These are phyloP conservation scores for Ceratocystis variospora DNA, from an alignment of 2,329 filamentous ascomycete species.

Conservation along the genomic window DNA sequence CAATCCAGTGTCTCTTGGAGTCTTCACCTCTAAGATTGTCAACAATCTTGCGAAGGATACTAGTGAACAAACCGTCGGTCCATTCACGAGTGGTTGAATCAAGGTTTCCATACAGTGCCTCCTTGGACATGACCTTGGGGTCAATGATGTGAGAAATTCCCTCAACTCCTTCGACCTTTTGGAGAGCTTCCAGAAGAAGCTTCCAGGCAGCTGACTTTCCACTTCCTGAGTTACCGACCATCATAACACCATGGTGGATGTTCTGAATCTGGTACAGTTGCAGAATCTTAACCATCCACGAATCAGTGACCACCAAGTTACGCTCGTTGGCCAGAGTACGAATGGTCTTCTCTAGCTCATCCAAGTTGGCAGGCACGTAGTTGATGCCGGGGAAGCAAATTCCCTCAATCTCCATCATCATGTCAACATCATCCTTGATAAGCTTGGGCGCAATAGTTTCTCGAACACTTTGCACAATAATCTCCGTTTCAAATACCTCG, in stretches of 20 bases:
- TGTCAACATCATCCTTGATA: slow-evolving; percentile 79
- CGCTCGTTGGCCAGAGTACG: slow-evolving; percentile 69
- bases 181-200: slow-evolving; percentile 76
- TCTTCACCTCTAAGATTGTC: slow-evolving; percentile 97
- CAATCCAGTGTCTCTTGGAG: slow-evolving; percentile 94
- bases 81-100: slow-evolving; percentile 96
- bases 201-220: slow-evolving; percentile 96
- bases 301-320: slow-evolving; percentile 78
- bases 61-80: slow-evolving; percentile 97
- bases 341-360: slow-evolving; percentile 67
- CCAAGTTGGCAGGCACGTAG: slow-evolving; percentile 80
- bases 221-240: slow-evolving; percentile 95
- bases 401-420: slow-evolving; percentile 70
- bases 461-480: slow-evolving; percentile 94
- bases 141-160: slow-evolving; percentile 96
- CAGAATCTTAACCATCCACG: slow-evolving; percentile 94
- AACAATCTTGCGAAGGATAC: slow-evolving; percentile 93
- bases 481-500: slow-evolving; percentile 66
- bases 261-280: slow-evolving; percentile 97
- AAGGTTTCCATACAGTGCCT: slow-evolving; percentile 86
- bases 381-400: slow-evolving; percentile 83
- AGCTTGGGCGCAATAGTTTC: slow-evolving; percentile 98
- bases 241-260: slow-evolving; percentile 99
- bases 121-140: slow-evolving; percentile 99
- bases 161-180: slow-evolving; percentile 80